Conservation (phyloP, 106 monocot genomes). For the Platanthera zijinensis region DNA sequence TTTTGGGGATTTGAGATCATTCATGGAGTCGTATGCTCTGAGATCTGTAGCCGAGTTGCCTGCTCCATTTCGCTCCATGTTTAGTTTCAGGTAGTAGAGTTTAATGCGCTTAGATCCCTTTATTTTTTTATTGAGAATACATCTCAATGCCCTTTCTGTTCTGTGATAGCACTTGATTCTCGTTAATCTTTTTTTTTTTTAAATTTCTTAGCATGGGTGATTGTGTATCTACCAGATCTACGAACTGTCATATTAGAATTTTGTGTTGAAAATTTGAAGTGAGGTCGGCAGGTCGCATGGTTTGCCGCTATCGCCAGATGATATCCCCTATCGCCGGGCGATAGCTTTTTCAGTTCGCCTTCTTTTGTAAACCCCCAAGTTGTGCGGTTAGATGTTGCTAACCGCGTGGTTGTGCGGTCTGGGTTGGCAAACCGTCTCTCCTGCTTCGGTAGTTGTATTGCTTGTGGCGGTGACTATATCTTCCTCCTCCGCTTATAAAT, state of each 20-base stretch:
- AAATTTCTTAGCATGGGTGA: background rate
- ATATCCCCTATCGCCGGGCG: no score
- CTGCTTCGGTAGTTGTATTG: no score
- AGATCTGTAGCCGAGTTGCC: slow-evolving; percentile 52
- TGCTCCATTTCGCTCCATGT: slow-evolving; percentile 37
- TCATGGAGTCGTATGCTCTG: slow-evolving; percentile 41
- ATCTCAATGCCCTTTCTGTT: background rate
- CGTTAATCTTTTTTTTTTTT: background rate
- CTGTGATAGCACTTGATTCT: background rate
- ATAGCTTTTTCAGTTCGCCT: no score
- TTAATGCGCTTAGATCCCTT: background rate
- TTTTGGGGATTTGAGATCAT: slow-evolving; percentile 17
- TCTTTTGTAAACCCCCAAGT: no score
- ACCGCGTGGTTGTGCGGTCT: no score
- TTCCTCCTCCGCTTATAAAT: no score
- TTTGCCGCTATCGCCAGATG: no score
- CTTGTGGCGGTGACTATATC: no score
- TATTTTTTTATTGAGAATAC: background rate
- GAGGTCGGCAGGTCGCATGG: no score
- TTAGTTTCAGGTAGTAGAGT: slow-evolving; percentile 49
- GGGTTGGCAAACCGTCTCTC: no score
- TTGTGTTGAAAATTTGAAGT: background rate
- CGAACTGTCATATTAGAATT: background rate
- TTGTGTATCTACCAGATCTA: slow-evolving; percentile 1
- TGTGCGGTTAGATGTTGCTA: no score